Conservation (phyloP, 257 asterid species). For the Apocynum venetum region DNA sequence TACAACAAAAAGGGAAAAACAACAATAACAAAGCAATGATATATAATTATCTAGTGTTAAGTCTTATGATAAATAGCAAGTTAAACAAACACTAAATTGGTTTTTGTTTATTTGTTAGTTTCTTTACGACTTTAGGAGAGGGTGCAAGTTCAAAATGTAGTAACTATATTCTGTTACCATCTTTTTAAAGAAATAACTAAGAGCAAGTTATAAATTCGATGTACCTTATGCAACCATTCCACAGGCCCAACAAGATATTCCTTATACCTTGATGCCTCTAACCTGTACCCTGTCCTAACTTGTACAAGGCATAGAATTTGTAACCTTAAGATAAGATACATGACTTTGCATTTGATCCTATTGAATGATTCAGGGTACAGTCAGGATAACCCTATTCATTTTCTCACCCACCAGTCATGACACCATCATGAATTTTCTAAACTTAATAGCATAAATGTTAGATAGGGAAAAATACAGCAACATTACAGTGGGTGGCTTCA, state of each 20-base stretch:
- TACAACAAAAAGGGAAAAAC: not conserved
- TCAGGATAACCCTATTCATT: not conserved
- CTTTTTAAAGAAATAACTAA: not conserved
- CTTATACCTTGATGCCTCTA: not conserved
- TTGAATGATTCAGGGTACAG: not conserved
- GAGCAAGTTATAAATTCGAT: not conserved
- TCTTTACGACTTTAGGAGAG: not conserved
- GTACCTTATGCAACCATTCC: not conserved
- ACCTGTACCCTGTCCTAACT: not conserved
- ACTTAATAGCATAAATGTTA: not conserved
- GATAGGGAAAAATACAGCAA: not conserved
- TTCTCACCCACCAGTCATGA: not conserved
- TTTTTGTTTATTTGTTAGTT: not conserved
- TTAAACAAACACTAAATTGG: not conserved
- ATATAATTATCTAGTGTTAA: not conserved
- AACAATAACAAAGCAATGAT: not conserved
- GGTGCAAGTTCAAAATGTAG: not conserved
- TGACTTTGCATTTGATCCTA: too few species aligned
- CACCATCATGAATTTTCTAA: not conserved
- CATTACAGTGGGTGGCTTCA: too few species aligned
- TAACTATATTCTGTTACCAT: not conserved
- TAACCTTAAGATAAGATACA: not conserved
- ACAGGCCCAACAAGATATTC: not conserved
- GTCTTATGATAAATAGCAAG: not conserved
- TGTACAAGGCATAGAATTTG: not conserved